A percentile compares a stretch with the other conserved stretches of the same genome.
These are phyloP conservation scores for Lolium multiflorum DNA, from an alignment of 176 grass and related monocot species.

Conservation along the genomic window DNA sequence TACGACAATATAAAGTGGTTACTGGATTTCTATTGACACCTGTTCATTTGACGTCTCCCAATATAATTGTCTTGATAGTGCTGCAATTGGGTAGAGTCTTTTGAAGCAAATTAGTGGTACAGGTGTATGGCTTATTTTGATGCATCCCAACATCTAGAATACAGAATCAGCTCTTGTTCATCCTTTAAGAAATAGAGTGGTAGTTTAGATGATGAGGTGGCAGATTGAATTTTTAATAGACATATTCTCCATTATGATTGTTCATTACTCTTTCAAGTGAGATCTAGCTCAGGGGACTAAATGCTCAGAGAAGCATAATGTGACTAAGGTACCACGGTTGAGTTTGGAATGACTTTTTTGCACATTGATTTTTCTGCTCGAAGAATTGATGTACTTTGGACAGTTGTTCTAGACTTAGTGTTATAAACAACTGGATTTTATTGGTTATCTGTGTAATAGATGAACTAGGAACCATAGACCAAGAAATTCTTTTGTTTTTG, in stretches of 20 bases:
- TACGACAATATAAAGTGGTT: constrained; percentile 41
- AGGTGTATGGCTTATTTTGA: constrained; percentile 67
- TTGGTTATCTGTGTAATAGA: constrained; percentile 25
- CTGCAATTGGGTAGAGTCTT: constrained; percentile 45
- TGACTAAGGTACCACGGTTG: neutral
- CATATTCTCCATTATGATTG: constrained; percentile 23
- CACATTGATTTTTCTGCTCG: neutral
- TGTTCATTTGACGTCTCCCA: constrained; percentile 35
- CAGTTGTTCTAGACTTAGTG: neutral
- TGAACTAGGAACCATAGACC: neutral
- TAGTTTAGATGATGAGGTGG: constrained; percentile 46
- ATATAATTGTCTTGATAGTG: constrained; percentile 41
- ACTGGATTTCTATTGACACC: constrained; percentile 41
- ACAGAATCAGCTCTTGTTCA: constrained; percentile 52
- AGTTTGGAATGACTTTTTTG: neutral
- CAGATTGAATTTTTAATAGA: constrained; percentile 15
- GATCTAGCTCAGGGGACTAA: constrained; percentile 5
- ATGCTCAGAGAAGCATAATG: constrained; percentile 23
- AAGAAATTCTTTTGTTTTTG: constrained; percentile 11
- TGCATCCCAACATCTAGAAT: constrained; percentile 47
- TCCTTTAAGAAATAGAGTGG: constrained; percentile 26
- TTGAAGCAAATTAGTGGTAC: constrained; percentile 56
- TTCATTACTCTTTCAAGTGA: neutral
- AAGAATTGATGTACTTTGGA: neutral
- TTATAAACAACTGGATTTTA: neutral